Evolutionary conservation across 108 stramenopile genomes (phyloP).

Genomic region (Cylindrotheca fusiformis): DNA sequence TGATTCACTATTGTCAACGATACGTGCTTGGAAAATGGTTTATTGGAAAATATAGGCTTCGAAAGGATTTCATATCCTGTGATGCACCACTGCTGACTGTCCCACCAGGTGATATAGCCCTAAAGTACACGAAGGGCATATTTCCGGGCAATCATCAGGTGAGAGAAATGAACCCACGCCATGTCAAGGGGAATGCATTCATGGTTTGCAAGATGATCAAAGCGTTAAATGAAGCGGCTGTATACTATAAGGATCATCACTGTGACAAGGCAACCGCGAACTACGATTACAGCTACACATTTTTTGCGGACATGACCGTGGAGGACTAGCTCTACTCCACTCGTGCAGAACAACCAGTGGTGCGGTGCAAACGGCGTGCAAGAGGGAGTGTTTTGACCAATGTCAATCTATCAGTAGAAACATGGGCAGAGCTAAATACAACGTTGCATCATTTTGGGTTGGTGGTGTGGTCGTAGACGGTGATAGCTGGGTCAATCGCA

Average conservation of each 20-base stretch:
- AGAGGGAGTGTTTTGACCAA: too few relatives aligned
- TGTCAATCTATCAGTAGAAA: too few relatives aligned
- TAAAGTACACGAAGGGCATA: constrained; percentile 47
- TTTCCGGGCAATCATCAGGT: constrained; percentile 36
- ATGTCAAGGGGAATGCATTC: constrained; percentile 56
- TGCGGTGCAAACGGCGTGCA: too few relatives aligned
- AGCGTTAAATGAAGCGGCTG: constrained; percentile 73
- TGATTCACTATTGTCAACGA: constrained; percentile 80
- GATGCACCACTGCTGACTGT: constrained; percentile 57
- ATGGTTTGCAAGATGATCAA: constrained; percentile 67
- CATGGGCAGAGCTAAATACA: too few relatives aligned
- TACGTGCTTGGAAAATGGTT: constrained; percentile 68
- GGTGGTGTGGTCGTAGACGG: too few relatives aligned
- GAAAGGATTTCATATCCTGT: constrained; percentile 71
- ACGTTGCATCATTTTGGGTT: too few relatives aligned
- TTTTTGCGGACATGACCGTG: constrained; percentile 41
- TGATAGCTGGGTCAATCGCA: too few relatives aligned
- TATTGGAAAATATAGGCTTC: constrained; percentile 75
- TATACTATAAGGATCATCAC: constrained; percentile 75
- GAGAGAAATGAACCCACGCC: constrained; percentile 19
- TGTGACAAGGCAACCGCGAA: constrained; percentile 64
- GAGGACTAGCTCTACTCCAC: neutral
- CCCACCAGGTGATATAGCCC: constrained; percentile 56
- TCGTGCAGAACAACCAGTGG: too few relatives aligned
- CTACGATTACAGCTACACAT: constrained; percentile 55